A percentile compares a stretch with the other conserved stretches of the same genome.
Evolutionary conservation across 2,329 filamentous ascomycete genomes (phyloP).

Genomic region (Ceratocystis smalleyi): DNA sequence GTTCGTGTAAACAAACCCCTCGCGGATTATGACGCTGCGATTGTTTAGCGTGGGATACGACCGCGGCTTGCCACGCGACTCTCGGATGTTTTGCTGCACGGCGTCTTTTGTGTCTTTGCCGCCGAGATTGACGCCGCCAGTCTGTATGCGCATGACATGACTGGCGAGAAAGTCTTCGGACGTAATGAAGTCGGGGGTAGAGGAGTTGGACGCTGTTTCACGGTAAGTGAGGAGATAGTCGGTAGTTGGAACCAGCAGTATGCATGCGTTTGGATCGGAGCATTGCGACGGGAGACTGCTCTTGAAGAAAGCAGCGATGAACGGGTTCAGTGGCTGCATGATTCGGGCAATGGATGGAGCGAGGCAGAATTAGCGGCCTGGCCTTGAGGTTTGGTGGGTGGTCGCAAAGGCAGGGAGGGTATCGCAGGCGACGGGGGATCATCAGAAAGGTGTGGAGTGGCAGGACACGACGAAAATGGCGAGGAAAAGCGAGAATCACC

Average conservation of each 20-base stretch:
- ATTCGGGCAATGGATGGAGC: neutral
- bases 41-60: constrained; percentile 89
- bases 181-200: constrained; percentile 64
- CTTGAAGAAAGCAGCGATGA: constrained; percentile 96
- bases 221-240: constrained; percentile 77
- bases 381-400: neutral
- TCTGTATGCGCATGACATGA: constrained; percentile 80
- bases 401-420: neutral
- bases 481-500: neutral
- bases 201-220: constrained; percentile 64
- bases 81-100: constrained; percentile 49
- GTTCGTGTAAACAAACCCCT: constrained; percentile 83
- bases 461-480: neutral
- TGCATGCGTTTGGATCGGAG: constrained; percentile 76
- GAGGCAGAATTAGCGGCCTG: neutral
- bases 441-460: neutral
- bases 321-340: constrained; percentile 98
- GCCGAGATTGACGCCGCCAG: constrained; percentile 33
- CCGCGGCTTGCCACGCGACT: constrained; percentile 82
- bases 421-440: neutral
- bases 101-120: constrained; percentile 34
- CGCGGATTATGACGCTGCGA: constrained; percentile 84
- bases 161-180: constrained; percentile 93
- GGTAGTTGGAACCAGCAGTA: constrained; percentile 84
- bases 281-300: constrained; percentile 87